Evolutionary conservation across 1,284 basidiomycete species (phyloP), one percentile per base, ranked within the genome.

Genomic region (Microbotryum violaceum): DNA sequence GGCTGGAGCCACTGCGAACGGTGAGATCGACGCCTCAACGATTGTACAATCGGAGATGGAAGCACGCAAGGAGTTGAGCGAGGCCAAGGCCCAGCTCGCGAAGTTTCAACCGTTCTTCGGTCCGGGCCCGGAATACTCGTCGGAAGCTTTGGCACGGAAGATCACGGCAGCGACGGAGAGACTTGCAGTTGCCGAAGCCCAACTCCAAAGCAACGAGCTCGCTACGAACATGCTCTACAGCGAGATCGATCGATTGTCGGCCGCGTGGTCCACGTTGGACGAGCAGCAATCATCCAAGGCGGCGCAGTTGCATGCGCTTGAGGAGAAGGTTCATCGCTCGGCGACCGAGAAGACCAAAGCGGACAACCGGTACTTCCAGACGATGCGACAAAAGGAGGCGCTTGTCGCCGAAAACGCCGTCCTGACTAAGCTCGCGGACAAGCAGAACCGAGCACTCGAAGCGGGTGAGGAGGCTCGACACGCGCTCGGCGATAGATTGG

Each of bases 331-430:
- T 54, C 75, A 75, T 57, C 74, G 74, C 14, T 70, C 76, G 27
- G 73, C 73, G 3, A 75, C 74, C n/a, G 77, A 78, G 83, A 88
- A 84, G 85, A 88, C 90, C 16, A 97, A 94, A 77, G 85, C 89
- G 23, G 93, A 97, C 71, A 96, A 92, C 79, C 96, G 92, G 77
- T 97, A 86, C 76, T 97, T 87, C 74, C 83, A 88, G 29, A 85
- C 87, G 6, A 91, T 94, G 87, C 85, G 90, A 42, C 85, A 87
- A 61, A 92, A 90, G 74, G 92, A 97, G 65, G 85, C 87, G 4
- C 76, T 87, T 6, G 88, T 91, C 45, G 80, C 79, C 2, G 90
- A 96, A 74, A 82, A 84, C 62, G 88, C 89, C 74, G 83, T 82
- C 44, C 76, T 86, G 25, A 75, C 79, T 44, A 79, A 83, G 47